These are phyloP conservation scores for Fusarium staphyleae DNA, from an alignment of 2,329 filamentous ascomycete species.

Conservation along the genomic window DNA sequence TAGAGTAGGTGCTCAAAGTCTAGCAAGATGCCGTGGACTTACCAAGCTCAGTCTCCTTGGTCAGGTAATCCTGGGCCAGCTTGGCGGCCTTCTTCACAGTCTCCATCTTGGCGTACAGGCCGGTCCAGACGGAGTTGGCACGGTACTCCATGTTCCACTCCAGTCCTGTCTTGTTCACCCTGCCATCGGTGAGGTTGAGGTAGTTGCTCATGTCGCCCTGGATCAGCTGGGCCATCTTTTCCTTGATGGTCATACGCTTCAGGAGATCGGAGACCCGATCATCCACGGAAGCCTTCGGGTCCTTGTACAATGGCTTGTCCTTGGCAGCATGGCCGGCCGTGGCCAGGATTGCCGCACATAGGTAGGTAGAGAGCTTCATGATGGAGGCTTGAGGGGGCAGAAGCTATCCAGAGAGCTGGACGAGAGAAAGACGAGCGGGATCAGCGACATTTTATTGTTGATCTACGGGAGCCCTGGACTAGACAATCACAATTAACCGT, in stretches of 20 bases:
- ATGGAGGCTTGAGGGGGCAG: slow-evolving; percentile 9
- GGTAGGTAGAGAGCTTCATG: slow-evolving; percentile 44
- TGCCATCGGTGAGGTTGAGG: slow-evolving; percentile 71
- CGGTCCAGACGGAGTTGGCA: slow-evolving; percentile 76
- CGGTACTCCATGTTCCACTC: slow-evolving; percentile 70
- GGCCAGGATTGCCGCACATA: slow-evolving; percentile 37
- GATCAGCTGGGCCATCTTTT: slow-evolving; percentile 74
- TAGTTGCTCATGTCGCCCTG: slow-evolving; percentile 77
- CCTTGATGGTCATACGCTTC: slow-evolving; percentile 75
- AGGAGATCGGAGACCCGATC: slow-evolving; percentile 72
- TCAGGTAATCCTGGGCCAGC: slow-evolving; percentile 71
- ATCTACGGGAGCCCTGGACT: slow-evolving; percentile 2
- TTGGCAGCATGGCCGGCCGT: slow-evolving; percentile 39
- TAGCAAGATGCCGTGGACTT: slow-evolving; percentile 41
- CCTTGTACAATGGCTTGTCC: slow-evolving; percentile 62
- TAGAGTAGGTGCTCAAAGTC: neutral
- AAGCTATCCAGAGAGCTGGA: slow-evolving; percentile 12
- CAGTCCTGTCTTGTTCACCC: slow-evolving; percentile 72
- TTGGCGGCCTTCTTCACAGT: slow-evolving; percentile 69
- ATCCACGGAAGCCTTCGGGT: slow-evolving; percentile 67
- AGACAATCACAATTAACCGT: slow-evolving; percentile 37
- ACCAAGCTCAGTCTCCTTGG: slow-evolving; percentile 54
- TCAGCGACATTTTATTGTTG: slow-evolving; percentile 21
- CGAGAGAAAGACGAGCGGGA: slow-evolving; percentile 4
- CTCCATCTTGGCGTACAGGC: slow-evolving; percentile 69